Evolutionary conservation across 1,284 basidiomycete species (phyloP).

Genomic region (Volvariella surrecta): DNA sequence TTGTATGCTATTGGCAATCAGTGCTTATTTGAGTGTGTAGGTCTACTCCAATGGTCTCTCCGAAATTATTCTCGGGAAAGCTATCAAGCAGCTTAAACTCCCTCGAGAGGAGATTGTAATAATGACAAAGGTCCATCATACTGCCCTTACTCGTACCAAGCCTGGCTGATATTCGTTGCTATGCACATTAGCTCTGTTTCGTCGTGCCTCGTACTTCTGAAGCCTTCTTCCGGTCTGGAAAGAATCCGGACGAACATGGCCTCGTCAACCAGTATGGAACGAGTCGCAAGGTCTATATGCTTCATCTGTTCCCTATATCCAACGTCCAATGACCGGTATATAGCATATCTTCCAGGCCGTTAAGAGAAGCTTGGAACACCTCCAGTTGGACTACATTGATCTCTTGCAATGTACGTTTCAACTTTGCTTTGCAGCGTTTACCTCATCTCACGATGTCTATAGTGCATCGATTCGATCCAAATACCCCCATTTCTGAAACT

Average conservation of each 20-base stretch:
- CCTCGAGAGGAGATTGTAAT: constrained; percentile 50
- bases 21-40: constrained; percentile 10
- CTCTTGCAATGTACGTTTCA: constrained; percentile 26
- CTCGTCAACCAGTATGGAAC: constrained; percentile 30
- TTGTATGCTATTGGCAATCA: not conserved
- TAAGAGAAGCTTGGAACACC: constrained; percentile 53
- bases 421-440: not conserved
- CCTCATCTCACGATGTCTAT: constrained; percentile 2
- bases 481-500: constrained; percentile 53
- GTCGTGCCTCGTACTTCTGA: constrained; percentile 3
- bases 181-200: constrained; percentile 3
- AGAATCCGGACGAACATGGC: constrained; percentile 15
- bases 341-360: constrained; percentile 59
- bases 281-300: constrained; percentile 22
- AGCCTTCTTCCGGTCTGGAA: not conserved
- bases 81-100: constrained; percentile 44
- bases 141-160: not conserved
- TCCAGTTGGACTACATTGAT: constrained; percentile 67
- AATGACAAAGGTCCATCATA: constrained; percentile 37
- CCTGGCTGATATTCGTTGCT: not conserved
- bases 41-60: constrained; percentile 40
- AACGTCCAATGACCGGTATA: not conserved
- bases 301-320: not conserved
- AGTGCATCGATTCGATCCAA: constrained; percentile 52
- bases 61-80: constrained; percentile 51